Conservation (phyloP, 148 eudicot genomes). For the Drosera capensis region DNA sequence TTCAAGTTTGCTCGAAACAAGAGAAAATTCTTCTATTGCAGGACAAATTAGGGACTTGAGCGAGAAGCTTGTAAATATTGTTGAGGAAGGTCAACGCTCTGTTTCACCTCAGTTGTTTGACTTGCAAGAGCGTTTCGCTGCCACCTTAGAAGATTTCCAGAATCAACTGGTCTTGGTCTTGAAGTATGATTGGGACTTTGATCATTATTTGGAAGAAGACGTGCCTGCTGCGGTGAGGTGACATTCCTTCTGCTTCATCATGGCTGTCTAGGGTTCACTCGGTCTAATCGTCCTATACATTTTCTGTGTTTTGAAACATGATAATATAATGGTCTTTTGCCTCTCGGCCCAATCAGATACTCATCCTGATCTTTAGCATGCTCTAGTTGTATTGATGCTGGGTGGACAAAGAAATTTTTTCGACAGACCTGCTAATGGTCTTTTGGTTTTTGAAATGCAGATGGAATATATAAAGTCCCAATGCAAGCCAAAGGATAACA, state of each 20-base stretch:
- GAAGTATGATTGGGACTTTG: conserved; percentile 96
- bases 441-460: conserved; percentile 19
- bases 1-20: conserved; percentile 51
- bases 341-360: too few relatives aligned
- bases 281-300: too few relatives aligned
- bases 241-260: conserved; percentile 28
- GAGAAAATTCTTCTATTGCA: conserved; percentile 42
- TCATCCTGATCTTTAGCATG: too few relatives aligned
- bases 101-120: conserved; percentile 77
- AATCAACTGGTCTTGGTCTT: conserved; percentile 85
- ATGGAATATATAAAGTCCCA: conserved; percentile 77
- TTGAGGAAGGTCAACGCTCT: conserved; percentile 86
- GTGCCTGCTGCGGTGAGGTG: conserved; percentile 99
- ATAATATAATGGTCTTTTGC: too few relatives aligned
- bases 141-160: conserved; percentile 78
- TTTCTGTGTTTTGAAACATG: too few relatives aligned
- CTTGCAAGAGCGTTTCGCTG: conserved; percentile 60
- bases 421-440: not conserved
- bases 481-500: conserved; percentile 68
- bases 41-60: conserved; percentile 75
- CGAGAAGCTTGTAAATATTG: conserved; percentile 62
- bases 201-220: conserved; percentile 87
- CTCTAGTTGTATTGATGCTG: too few relatives aligned
- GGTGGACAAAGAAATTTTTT: too few relatives aligned
- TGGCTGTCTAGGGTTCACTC: conserved; percentile 4